phyloP scores from a whole-genome alignment of 768 basidiomycete species.

The Peribolospora kevripleyi region DNA sequence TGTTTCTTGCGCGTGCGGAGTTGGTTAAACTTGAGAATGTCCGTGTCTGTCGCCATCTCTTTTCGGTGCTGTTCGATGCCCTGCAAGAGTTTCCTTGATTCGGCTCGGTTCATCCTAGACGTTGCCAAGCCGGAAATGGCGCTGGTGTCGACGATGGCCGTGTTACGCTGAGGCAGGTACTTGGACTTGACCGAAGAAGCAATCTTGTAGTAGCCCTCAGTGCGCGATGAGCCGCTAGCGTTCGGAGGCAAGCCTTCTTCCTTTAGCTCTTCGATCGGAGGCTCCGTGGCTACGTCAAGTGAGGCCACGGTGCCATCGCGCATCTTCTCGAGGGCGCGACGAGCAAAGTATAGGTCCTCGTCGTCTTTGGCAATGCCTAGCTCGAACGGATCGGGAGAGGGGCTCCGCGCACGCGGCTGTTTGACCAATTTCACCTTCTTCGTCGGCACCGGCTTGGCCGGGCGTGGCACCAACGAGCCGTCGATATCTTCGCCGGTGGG shows the following conservation, averaged over 20 bases:
- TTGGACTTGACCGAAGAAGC: slow-evolving; percentile 70
- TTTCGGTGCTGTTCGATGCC: slow-evolving; percentile 81
- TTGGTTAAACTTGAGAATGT: slow-evolving; percentile 81
- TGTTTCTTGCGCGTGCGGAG: slow-evolving; percentile 90
- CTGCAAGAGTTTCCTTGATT: slow-evolving; percentile 67
- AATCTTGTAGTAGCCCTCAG: slow-evolving; percentile 90
- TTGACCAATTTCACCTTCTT: background rate
- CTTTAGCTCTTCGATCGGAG: slow-evolving; percentile 10
- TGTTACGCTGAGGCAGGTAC: slow-evolving; percentile 56
- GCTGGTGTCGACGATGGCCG: slow-evolving; percentile 21
- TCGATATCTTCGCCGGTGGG: background rate
- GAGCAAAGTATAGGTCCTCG: slow-evolving; percentile 23
- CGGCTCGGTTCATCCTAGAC: slow-evolving; percentile 53
- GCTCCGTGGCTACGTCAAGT: background rate
- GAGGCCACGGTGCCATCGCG: slow-evolving; percentile 5
- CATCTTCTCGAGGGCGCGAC: slow-evolving; percentile 16
- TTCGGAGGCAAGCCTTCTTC: slow-evolving; percentile 31
- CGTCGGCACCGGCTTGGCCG: background rate
- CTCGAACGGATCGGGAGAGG: slow-evolving; percentile 15
- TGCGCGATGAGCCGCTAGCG: slow-evolving; percentile 61
- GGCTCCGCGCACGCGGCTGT: background rate
- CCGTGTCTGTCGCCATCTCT: slow-evolving; percentile 33
- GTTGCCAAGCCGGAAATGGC: slow-evolving; percentile 37
- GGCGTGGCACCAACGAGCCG: background rate
- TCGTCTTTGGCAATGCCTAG: slow-evolving; percentile 19